Base-by-base conservation (phyloP, 2,329 filamentous ascomycete genomes). In the Monosporascus sp. region DNA sequence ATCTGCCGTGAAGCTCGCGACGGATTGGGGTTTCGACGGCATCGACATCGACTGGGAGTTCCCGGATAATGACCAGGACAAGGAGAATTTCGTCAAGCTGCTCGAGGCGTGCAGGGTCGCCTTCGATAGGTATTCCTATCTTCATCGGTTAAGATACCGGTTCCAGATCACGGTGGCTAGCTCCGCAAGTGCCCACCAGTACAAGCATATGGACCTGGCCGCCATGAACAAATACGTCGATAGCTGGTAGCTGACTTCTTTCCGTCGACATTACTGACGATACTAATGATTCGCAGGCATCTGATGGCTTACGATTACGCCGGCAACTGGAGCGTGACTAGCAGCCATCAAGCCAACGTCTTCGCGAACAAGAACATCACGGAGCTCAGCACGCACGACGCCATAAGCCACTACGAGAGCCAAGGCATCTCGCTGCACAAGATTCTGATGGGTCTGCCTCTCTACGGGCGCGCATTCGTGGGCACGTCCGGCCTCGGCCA, bases 391-490 rank as follows among this genome's bases (percentile, higher is more conserved):
- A 87, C 86, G 3, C 75, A 87, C 49, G 72, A 75, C 38, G 88
- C 88, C 3, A 72, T 95, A 24, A 66, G 73, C 7, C 81, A 80
- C 61, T 91, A 91, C 70, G 70, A 82, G 9, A 64, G 73, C 3
- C 73, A 77, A 9, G 84, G 83, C 9, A 77, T 94, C 8, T 61
- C 77, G 0, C 58, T 82, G 0, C 65, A 72, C 48, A 93, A 92
- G 70, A 82, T 95, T 50, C 78, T 88, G 7, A 70, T 94, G 35
- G 89, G 89, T 1, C 79, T 93, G 72, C 88, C 90, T 0, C 76
- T 94, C 1, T 94, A 93, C 65, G 90, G 89, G 1, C 84, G 88
- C 18, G 78, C 85, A 0, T 94, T 94, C 64, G 73, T 78, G 49
- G 74, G 80, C 45, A 93, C 90, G 0, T 70, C 76, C 5, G 89